Conservation (phyloP, 177 flowering plant species). For the Tripterygium wilfordii region DNA sequence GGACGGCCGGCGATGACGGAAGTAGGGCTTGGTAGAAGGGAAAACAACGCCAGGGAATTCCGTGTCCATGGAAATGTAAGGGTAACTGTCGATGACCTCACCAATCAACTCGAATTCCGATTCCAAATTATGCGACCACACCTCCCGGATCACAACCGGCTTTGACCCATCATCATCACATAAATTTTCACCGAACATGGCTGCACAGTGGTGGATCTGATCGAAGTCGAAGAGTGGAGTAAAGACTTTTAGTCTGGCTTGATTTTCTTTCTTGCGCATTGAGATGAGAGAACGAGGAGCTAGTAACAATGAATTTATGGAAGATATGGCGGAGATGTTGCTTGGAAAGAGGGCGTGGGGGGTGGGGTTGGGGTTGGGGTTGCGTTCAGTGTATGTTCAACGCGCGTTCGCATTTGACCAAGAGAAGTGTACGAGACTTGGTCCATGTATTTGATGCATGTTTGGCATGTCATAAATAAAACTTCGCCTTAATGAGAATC, state of each 20-base stretch:
- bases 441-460: too few relatives aligned
- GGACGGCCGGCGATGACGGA: constrained; percentile 16
- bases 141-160: constrained; percentile 29
- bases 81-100: constrained; percentile 20
- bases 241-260: too few relatives aligned
- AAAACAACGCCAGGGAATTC: constrained; percentile 42
- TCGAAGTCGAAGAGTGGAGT: too few relatives aligned
- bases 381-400: neutral
- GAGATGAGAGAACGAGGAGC: neutral
- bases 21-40: constrained; percentile 9
- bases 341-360: neutral
- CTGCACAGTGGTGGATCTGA: too few relatives aligned
- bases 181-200: too few relatives aligned
- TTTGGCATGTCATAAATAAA: too few relatives aligned
- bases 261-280: too few relatives aligned
- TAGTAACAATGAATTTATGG: constrained; percentile 5
- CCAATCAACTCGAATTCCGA: constrained; percentile 32
- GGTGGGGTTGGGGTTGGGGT: neutral
- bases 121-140: constrained; percentile 32
- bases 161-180: too few relatives aligned
- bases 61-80: constrained; percentile 41
- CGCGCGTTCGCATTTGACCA: neutral
- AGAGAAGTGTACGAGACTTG: too few relatives aligned
- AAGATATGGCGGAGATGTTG: neutral
- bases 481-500: too few relatives aligned